Conservation (phyloP, 805 yeast species). For the Candida boidinii region DNA sequence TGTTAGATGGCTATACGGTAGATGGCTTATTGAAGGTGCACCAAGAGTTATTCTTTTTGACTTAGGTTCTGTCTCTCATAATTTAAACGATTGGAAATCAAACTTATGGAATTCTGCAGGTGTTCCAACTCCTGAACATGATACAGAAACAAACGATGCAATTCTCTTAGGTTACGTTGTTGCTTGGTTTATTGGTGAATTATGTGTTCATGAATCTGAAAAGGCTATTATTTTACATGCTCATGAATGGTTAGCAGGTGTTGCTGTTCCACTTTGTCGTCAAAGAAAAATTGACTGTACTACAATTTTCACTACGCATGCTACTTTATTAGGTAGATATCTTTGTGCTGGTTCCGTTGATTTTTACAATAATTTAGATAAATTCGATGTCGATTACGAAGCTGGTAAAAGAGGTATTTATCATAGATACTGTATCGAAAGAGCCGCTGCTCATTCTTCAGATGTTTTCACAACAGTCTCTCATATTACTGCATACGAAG, state of each 20-base stretch:
- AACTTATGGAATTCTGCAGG: slow-evolving; percentile 90
- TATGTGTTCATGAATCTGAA: slow-evolving; percentile 72
- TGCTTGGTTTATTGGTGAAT: slow-evolving; percentile 96
- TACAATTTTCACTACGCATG: slow-evolving; percentile 95
- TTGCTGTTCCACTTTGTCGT: slow-evolving; percentile 86
- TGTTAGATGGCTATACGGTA: slow-evolving; percentile 74
- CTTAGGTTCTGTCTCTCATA: slow-evolving; percentile 59
- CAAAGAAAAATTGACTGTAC: slow-evolving; percentile 89
- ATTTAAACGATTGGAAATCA: slow-evolving; percentile 86
- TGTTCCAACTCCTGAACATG: slow-evolving; percentile 88
- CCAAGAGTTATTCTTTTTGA: slow-evolving; percentile 90
- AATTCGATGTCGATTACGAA: slow-evolving; percentile 92
- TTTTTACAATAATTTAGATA: slow-evolving; percentile 82
- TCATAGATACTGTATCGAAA: slow-evolving; percentile 93
- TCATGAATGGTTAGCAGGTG: slow-evolving; percentile 98
- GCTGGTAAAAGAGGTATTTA: slow-evolving; percentile 97
- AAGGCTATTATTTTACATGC: slow-evolving; percentile 90
- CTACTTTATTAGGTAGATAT: slow-evolving; percentile 90
- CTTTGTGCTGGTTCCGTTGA: slow-evolving; percentile 95
- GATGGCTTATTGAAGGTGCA: slow-evolving; percentile 98
- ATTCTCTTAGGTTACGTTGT: slow-evolving; percentile 86
- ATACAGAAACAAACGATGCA: slow-evolving; percentile 85
- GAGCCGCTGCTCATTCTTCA: slow-evolving; percentile 92
- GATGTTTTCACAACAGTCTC: slow-evolving; percentile 98
- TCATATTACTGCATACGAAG: slow-evolving; percentile 93